phyloP scores from a whole-genome alignment of 805 yeast genomes.

The Starmerella vaccinii region DNA sequence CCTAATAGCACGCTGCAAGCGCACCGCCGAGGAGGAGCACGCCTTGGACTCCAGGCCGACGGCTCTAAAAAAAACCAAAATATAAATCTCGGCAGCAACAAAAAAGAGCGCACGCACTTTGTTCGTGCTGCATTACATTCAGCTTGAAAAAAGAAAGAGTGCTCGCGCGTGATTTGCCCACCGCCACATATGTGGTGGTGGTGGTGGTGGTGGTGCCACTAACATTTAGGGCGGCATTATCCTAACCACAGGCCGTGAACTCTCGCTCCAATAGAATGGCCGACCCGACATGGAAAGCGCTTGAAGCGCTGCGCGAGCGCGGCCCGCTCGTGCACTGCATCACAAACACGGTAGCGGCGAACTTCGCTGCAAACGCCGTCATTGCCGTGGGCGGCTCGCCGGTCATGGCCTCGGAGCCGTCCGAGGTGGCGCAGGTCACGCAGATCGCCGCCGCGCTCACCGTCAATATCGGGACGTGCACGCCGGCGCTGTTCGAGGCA shows the following conservation, averaged over 20 bases:
- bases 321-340: slow-evolving; percentile 75
- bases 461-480: slow-evolving; percentile 61
- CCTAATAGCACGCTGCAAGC: no score
- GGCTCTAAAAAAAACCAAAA: no score
- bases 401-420: slow-evolving; percentile 66
- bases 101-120: no score
- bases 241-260: not conserved
- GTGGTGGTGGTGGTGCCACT: no score
- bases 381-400: slow-evolving; percentile 81
- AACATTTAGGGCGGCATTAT: no score
- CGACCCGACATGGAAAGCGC: slow-evolving; percentile 19
- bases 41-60: no score
- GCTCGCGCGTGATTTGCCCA: no score
- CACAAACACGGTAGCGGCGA: slow-evolving; percentile 80
- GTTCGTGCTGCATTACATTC: no score
- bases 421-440: slow-evolving; percentile 62
- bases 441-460: slow-evolving; percentile 47
- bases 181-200: no score
- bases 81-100: no score
- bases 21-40: no score
- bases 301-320: slow-evolving; percentile 17
- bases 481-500: slow-evolving; percentile 15
- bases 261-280: not conserved
- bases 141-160: no score
- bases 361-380: slow-evolving; percentile 77